These are phyloP conservation scores for Ogataea hybrid DNA, from an alignment of 1,139 yeast genomes.

Conservation along the genomic window DNA sequence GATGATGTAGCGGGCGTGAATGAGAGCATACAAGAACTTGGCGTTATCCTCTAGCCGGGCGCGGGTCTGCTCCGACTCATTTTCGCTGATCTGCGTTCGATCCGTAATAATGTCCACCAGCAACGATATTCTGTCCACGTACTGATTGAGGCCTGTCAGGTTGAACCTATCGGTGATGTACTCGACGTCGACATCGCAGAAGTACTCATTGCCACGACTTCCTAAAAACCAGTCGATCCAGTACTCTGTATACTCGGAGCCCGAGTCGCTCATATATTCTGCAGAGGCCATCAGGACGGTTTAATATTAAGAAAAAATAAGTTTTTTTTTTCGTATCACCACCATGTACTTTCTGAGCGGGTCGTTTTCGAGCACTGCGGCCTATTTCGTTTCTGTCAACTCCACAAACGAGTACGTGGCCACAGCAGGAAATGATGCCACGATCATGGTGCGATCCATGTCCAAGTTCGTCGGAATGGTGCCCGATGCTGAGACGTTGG, in stretches of 20 bases:
- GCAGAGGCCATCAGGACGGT: conserved; percentile 29
- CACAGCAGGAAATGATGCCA: conserved; percentile 30
- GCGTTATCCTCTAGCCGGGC: conserved; percentile 75
- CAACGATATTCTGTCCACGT: conserved; percentile 74
- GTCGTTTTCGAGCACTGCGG: conserved; percentile 19
- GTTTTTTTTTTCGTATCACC: conserved; percentile 2
- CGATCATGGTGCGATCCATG: conserved; percentile 26
- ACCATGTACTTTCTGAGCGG: conserved; percentile 26
- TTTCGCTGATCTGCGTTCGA: conserved; percentile 56
- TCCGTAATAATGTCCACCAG: conserved; percentile 87
- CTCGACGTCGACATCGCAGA: conserved; percentile 92
- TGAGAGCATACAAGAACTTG: conserved; percentile 70
- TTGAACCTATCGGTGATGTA: conserved; percentile 92
- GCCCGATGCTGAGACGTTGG: conserved; percentile 7
- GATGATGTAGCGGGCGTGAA: conserved; percentile 81
- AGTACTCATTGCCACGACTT: conserved; percentile 90
- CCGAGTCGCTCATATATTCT: conserved; percentile 39
- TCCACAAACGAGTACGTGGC: conserved; percentile 29
- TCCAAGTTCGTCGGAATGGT: conserved; percentile 18
- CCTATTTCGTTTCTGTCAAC: conserved; percentile 27
- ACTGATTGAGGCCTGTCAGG: conserved; percentile 85
- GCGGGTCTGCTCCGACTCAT: conserved; percentile 53
- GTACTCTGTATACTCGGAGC: conserved; percentile 67
- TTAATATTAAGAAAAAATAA: background rate
- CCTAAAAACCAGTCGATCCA: conserved; percentile 95